Conservation (phyloP, 306 rosid species). For the peach (Prunus persica) region DNA sequence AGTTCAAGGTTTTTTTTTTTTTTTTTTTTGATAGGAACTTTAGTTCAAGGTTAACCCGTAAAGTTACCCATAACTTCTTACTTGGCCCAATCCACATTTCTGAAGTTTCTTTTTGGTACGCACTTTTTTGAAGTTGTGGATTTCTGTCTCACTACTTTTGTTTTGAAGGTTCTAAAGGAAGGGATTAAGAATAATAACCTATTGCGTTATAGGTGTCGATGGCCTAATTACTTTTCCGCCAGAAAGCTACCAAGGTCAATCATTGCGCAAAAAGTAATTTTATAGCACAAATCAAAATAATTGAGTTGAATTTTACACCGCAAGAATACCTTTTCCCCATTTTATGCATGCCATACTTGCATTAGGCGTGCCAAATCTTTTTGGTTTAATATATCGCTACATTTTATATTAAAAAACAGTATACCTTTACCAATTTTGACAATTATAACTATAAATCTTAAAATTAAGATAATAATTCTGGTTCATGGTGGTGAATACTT, state of each 20-base stretch:
- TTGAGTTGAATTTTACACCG: neutral
- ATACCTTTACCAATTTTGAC: neutral
- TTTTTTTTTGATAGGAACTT: too few relatives aligned
- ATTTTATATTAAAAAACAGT: too few relatives aligned
- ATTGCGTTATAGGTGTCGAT: neutral
- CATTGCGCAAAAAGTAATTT: neutral
- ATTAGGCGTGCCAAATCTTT: neutral
- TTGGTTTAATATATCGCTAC: neutral
- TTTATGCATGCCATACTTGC: neutral
- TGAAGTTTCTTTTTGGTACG: too few relatives aligned
- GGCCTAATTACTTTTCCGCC: neutral
- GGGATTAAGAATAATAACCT: neutral
- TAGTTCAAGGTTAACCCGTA: too few relatives aligned
- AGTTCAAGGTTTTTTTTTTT: too few relatives aligned
- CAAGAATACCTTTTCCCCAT: neutral
- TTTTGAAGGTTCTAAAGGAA: neutral
- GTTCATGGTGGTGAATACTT: neutral
- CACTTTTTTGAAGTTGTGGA: too few relatives aligned
- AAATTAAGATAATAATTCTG: neutral
- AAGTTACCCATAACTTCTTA: too few relatives aligned
- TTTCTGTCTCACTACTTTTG: neutral
- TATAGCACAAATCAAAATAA: neutral
- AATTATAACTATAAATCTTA: neutral
- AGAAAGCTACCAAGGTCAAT: neutral
- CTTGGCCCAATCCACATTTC: too few relatives aligned